phyloP scores from a whole-genome alignment of 371 early-diverging fungal genomes.

The Mucor circinelloides region DNA sequence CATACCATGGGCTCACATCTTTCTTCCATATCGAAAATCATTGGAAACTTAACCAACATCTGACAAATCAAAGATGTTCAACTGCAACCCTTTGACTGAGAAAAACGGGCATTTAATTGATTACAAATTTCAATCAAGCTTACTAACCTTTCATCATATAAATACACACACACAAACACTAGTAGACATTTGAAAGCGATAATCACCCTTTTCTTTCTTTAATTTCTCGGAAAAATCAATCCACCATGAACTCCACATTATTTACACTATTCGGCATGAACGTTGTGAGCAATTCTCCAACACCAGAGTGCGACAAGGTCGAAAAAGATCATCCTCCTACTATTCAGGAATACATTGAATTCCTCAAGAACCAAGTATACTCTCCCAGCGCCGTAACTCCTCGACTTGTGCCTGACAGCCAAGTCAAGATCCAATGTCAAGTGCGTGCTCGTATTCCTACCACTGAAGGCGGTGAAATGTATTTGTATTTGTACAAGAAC shows the following conservation, averaged over 20 bases:
- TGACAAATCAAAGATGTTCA: not conserved
- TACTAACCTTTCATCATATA: not conserved
- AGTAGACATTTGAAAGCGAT: not conserved
- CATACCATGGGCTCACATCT: not conserved
- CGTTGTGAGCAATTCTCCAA: constrained; percentile 36
- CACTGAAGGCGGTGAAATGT: constrained; percentile 80
- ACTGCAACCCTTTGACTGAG: not conserved
- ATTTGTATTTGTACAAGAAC: constrained; percentile 86
- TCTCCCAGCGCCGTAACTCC: constrained; percentile 50
- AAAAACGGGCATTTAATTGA: constrained; percentile 7
- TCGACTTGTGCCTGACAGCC: constrained; percentile 24
- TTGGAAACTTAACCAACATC: not conserved
- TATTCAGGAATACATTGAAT: constrained; percentile 48
- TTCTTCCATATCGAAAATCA: not conserved
- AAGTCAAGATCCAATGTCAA: constrained; percentile 61
- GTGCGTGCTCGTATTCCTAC: constrained; percentile 90
- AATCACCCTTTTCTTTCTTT: not conserved
- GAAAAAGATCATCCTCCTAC: constrained; percentile 35
- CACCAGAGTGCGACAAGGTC: constrained; percentile 2
- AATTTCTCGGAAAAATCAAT: not conserved
- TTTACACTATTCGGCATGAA: constrained; percentile 59
- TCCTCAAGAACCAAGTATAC: constrained; percentile 50
- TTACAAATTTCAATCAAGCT: constrained; percentile 1
- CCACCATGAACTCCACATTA: constrained; percentile 28
- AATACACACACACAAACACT: not conserved